Evolutionary conservation across 352 stramenopile species (phyloP), one percentile per base, ranked within the genome.

Genomic region (Elongisporangium anandrum): DNA sequence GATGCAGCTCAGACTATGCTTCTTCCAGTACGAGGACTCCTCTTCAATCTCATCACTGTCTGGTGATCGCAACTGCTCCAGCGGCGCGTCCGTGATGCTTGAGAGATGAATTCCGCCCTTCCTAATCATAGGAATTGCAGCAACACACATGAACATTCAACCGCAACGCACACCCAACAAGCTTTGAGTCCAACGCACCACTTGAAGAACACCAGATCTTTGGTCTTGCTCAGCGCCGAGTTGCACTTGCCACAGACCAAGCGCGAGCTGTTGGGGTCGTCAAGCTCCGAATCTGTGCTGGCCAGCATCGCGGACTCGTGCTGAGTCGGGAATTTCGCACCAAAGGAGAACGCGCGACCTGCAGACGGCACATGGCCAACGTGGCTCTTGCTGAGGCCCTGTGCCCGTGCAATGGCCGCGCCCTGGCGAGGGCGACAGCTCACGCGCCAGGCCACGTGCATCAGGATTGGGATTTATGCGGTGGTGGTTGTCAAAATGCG

Each of bases 161-260:
- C n/a, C n/a, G n/a, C n/a, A n/a, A n/a, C 34, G 24, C 17, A 22
- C 22, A 24, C 20, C 20, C 4, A 34, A 2, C 50, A n/a, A n/a
- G n/a, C 5, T 22, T 7, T 19, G 48, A 39, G 10, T 47, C 12
- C 24, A 8, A 56, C 61, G 3, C 59, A 90, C 81, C 81, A 89
- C 57, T 88, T 88, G 66, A 91, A 87, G 61, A 91, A 91, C 34
- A 90, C 75, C 26, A 92, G 63, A 45, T 92, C 78, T 47, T 73
- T 76, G 17, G 82, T 92, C 50, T 70, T 53, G 62, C 73, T 86
- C 54, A 92, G 55, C 15, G 70, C 70, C 48, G 76, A 65, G 64
- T 71, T 88, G 73, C 82, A 92, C 56, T 84, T 92, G 53, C 72
- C 69, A 29, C 82, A 92, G 26, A 90, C 78, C 47, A 92, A 63